Evolutionary conservation across 768 basidiomycete genomes (phyloP).

Genomic region (Hericium alpestre): DNA sequence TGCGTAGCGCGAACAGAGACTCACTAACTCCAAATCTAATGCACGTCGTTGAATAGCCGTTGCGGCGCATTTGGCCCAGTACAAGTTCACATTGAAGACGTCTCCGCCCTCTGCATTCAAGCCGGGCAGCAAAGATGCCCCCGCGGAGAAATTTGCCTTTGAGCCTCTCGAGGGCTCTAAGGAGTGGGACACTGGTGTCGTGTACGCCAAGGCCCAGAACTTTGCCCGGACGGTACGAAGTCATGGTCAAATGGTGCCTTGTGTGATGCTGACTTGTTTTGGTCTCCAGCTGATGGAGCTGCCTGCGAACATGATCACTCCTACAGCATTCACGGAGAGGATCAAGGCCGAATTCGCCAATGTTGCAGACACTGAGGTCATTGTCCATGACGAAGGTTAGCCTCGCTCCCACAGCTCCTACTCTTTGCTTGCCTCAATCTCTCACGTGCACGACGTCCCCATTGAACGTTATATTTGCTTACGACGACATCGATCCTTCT

Average conservation of each 20-base stretch:
- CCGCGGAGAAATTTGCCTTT: constrained; percentile 40
- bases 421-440: too few species aligned
- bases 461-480: too few species aligned
- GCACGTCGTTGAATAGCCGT: constrained; percentile 39
- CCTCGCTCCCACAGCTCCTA: background rate
- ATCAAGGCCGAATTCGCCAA: constrained; percentile 56
- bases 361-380: constrained; percentile 55
- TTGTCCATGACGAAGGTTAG: constrained; percentile 65
- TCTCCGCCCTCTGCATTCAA: constrained; percentile 55
- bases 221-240: constrained; percentile 58
- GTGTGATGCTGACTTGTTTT: background rate
- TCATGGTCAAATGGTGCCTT: background rate
- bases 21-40: background rate
- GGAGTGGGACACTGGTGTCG: constrained; percentile 64
- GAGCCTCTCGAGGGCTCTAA: constrained; percentile 34
- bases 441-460: too few species aligned
- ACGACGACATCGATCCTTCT: too few species aligned
- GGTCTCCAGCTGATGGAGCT: constrained; percentile 61
- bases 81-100: constrained; percentile 74
- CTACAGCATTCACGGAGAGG: constrained; percentile 68
- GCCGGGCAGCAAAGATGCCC: constrained; percentile 41
- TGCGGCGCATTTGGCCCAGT: constrained; percentile 63
- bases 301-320: constrained; percentile 80
- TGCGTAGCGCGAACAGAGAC: constrained; percentile 21
- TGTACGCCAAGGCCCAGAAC: constrained; percentile 73